Percentiles rank a stretch among this genome's conserved stretches.
These are phyloP conservation scores for Triticum dicoccoides DNA, from an alignment of 176 grass and related monocot genomes.

Conservation along the genomic window DNA sequence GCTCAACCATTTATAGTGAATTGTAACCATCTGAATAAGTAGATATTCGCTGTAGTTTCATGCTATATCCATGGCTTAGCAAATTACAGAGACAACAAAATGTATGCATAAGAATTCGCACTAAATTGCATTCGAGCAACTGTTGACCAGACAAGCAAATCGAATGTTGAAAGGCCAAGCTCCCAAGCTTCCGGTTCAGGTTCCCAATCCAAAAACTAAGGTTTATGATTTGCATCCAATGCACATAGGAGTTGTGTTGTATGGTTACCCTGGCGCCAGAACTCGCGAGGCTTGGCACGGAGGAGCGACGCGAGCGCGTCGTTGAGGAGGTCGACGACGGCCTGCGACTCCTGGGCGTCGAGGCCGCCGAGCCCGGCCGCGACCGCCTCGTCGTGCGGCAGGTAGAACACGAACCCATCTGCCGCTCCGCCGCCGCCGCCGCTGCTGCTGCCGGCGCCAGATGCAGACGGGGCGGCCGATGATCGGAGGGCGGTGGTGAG, in stretches of 20 bases:
- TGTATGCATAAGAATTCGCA: background rate
- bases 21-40: background rate
- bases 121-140: conserved; percentile 6
- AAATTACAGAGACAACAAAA: background rate
- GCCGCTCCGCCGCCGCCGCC: background rate
- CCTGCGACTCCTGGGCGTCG: conserved; percentile 84
- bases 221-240: background rate
- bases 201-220: background rate
- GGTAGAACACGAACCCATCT: conserved; percentile 62
- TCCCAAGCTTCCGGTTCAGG: background rate
- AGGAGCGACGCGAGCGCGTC: conserved; percentile 65
- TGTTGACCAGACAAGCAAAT: conserved; percentile 16
- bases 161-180: background rate
- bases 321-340: conserved; percentile 88
- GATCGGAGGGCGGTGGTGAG: conserved; percentile 70
- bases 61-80: background rate
- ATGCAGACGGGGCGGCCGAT: conserved; percentile 39
- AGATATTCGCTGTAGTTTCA: background rate
- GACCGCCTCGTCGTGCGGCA: conserved; percentile 92
- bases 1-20: background rate
- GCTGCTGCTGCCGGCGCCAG: conserved; percentile 3
- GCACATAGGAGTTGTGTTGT: background rate
- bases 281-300: conserved; percentile 58
- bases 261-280: conserved; percentile 77
- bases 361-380: conserved; percentile 80